Base-by-base conservation (phyloP, 495 filamentous ascomycete species). In the Podospora conica region DNA sequence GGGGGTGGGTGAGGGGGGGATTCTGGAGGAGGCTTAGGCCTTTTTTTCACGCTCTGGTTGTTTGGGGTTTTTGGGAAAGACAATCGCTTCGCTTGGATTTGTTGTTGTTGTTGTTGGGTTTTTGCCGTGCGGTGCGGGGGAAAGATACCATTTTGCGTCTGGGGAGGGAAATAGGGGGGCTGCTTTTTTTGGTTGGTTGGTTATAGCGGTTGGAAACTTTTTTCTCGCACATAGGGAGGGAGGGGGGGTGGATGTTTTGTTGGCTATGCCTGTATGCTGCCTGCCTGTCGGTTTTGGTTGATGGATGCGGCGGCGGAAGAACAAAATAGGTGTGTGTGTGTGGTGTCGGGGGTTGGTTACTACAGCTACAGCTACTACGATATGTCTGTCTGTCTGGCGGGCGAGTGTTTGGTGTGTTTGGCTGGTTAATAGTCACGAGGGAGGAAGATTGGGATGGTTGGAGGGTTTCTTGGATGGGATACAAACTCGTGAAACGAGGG, bases 1-100 rank as follows among this genome's bases (percentile, higher is more conserved):
- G 65, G 89, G 89, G 6, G 91, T 90, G 53, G 91, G 92, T 71
- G 88, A 88, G 57, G 82, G 82, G 9, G 85, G 96, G 70, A 93
- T 90, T 73, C 70, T 76, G 69, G 93, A 97, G 76, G 93, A 97
- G 75, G 79, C 82, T 23, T 86, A n/a, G 71, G 80, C 61, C 25
- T 56, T 11, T 18, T 10, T 8, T 40, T 23, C 29, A 4, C n/a
- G n/a, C n/a, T n/a, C n/a, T n/a, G n/a, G n/a, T 40, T 27, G 4
- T 40, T 40, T 20, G 58, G 0, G 15, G 2, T 10, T 11, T 3
- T 53, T 62, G 21, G 59, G 29, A 29, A 53, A 2, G 21, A n/a
- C n/a, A n/a, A n/a, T n/a, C n/a, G n/a, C n/a, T n/a, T n/a, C n/a
- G 9, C 5, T 63, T 55, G 15, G 5, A 15, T 33, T 25, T 53